phyloP scores from a whole-genome alignment of 495 filamentous ascomycete species.

The Neurospora cerealis region DNA sequence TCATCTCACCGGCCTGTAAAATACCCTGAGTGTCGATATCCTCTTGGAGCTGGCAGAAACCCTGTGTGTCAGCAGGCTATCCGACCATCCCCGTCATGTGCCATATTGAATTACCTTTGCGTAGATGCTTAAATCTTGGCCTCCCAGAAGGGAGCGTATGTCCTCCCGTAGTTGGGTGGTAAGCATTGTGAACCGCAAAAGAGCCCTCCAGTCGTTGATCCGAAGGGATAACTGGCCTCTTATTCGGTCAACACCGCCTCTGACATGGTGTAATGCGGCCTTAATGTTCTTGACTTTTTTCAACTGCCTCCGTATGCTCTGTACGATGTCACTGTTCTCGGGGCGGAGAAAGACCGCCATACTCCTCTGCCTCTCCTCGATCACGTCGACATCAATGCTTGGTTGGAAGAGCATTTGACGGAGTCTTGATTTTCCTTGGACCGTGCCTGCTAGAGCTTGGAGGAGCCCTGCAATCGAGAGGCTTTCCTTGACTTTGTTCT shows the following conservation, averaged over 20 bases:
- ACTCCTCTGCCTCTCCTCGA: conserved; percentile 64
- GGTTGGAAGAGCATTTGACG: conserved; percentile 81
- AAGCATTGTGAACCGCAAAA: conserved; percentile 43
- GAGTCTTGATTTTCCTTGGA: conserved; percentile 68
- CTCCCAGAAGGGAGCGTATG: conserved; percentile 50
- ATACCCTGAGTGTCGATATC: conserved; percentile 44
- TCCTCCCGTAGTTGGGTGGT: conserved; percentile 58
- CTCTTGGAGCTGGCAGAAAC: conserved; percentile 21
- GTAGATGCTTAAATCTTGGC: conserved; percentile 44
- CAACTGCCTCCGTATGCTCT: conserved; percentile 52
- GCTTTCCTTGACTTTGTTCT: conserved; percentile 70
- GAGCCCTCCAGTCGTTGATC: conserved; percentile 59
- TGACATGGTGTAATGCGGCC: conserved; percentile 57
- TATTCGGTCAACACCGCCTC: conserved; percentile 61
- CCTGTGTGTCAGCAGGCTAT: conserved; percentile 1
- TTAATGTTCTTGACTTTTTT: conserved; percentile 73
- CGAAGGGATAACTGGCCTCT: conserved; percentile 48
- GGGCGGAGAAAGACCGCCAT: conserved; percentile 59
- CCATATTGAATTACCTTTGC: conserved; percentile 37
- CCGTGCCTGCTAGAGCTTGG: conserved; percentile 64
- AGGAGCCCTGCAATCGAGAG: conserved; percentile 86
- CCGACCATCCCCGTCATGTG: not conserved
- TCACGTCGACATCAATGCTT: conserved; percentile 53
- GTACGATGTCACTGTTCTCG: conserved; percentile 51
- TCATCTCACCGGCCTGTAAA: conserved; percentile 54